Evolutionary conservation across 2,329 filamentous ascomycete species (phyloP), one percentile per base, ranked within the genome.

Genomic region (Botryotinia convoluta): DNA sequence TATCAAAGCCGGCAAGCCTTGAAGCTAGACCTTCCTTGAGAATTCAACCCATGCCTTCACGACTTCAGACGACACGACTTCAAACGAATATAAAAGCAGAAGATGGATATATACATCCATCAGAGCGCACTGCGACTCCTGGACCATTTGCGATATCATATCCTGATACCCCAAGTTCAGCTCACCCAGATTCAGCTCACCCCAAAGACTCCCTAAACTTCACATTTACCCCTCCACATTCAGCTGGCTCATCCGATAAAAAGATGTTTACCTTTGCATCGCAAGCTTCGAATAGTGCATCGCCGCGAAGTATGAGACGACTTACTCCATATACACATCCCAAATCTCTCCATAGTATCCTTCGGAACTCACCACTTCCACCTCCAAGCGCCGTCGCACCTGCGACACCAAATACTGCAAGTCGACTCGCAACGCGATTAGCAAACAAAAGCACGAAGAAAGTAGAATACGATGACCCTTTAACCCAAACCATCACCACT

Each of bases 351-450:
- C 89, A 87, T 79, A 90, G 88, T 81, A 91, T 91, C 77, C 85
- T 91, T 35, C 87, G 89, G 71, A 91, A 91, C 83, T 91, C 89
- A 7, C 89, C 89, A 29, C 83, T 91, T 10, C 88, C 88, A 32
- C 86, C 87, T 1, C 81, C 83, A 4, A 86, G 82, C 32, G 84
- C 86, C 4, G 82, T 83, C 45, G 86, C 86, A 14, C 84, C 86
- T 6, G 82, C 83, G 45, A 86, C 87, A 12, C 87, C 87, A 1
- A 81, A 83, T 8, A 89, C 88, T 0, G 86, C 87, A 2, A 84
- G 85, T 73, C 84, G 87, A 54, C 85, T 87, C 74, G 89, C 88
- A 1, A 82, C 84, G 42, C 86, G 87, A 20, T 81, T 89, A 26
- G 84, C 86, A 61, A 87, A 89, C 76, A 87, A 85, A 48, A 74